Conservation (phyloP, 1,284 basidiomycete species). For the Golubevia pallescens region DNA sequence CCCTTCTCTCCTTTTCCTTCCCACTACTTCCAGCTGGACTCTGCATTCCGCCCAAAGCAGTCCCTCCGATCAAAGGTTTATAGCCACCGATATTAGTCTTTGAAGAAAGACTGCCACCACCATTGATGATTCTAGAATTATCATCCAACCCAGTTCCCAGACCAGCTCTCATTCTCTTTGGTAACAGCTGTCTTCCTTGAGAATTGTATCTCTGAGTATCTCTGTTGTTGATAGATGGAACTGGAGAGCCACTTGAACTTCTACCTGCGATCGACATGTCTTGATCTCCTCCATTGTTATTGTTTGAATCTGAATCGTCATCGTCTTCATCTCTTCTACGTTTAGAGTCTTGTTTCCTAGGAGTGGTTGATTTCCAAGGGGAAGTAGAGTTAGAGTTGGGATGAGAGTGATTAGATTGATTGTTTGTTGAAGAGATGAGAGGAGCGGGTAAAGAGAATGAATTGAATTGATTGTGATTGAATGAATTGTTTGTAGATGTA, state of each 20-base stretch:
- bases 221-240: background rate
- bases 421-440: conserved; percentile 6
- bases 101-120: no score
- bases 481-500: background rate
- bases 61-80: no score
- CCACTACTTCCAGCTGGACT: no score
- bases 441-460: conserved; percentile 8
- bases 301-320: conserved; percentile 12
- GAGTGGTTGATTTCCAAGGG: conserved; percentile 1
- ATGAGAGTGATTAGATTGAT: background rate
- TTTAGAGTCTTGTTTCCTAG: conserved; percentile 27
- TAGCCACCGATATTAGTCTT: no score
- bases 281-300: conserved; percentile 29
- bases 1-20: no score
- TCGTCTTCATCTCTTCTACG: conserved; percentile 28
- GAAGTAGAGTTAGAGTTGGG: background rate
- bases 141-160: conserved; percentile 26
- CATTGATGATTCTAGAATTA: conserved; percentile 17
- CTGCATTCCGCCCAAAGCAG: no score
- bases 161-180: conserved; percentile 36
- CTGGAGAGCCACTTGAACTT: background rate
- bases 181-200: conserved; percentile 15
- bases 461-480: conserved; percentile 15
- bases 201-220: background rate
- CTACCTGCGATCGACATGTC: background rate